A percentile compares a stretch with the other conserved stretches of the same genome.
Evolutionary conservation across 352 stramenopile species (phyloP).

Genomic region (Globisporangium recalcitrans): DNA sequence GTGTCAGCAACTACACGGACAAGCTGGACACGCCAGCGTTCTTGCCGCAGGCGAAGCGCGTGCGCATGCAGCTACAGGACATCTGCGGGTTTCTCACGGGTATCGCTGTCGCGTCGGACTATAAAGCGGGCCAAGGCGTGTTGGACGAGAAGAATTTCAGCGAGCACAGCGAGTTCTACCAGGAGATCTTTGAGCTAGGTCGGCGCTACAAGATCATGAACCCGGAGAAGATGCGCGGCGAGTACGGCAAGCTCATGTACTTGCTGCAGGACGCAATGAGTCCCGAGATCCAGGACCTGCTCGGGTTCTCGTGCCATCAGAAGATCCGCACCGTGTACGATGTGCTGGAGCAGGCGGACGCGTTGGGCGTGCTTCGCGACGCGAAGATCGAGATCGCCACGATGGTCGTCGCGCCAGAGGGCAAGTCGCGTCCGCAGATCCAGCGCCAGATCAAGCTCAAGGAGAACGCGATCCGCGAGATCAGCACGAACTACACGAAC

Average conservation of each 20-base stretch:
- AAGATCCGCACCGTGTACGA: constrained; percentile 90
- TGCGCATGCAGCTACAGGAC: constrained; percentile 88
- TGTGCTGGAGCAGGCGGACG: constrained; percentile 69
- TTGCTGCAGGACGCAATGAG: constrained; percentile 89
- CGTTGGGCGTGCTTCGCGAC: constrained; percentile 79
- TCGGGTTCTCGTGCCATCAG: constrained; percentile 78
- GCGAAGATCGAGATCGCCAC: constrained; percentile 91
- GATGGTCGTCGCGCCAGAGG: constrained; percentile 90
- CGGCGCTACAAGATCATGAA: constrained; percentile 98
- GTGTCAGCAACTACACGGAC: constrained; percentile 92
- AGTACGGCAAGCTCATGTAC: constrained; percentile 97
- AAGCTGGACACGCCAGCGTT: constrained; percentile 85
- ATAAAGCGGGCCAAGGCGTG: constrained; percentile 79
- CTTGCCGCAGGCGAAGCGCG: constrained; percentile 60
- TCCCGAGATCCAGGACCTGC: constrained; percentile 74
- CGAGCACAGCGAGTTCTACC: constrained; percentile 86
- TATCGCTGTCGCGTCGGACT: constrained; percentile 89
- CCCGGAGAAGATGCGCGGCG: constrained; percentile 95
- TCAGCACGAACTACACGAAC: constrained; percentile 76
- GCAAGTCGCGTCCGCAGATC: constrained; percentile 87
- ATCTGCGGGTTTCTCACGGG: constrained; percentile 90
- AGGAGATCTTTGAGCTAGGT: constrained; percentile 91
- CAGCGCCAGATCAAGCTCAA: constrained; percentile 92
- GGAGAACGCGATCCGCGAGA: constrained; percentile 83
- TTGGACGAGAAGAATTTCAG: constrained; percentile 89